phyloP scores from a whole-genome alignment of 2,329 filamentous ascomycete species.

The Akanthomyces dipterigenus region DNA sequence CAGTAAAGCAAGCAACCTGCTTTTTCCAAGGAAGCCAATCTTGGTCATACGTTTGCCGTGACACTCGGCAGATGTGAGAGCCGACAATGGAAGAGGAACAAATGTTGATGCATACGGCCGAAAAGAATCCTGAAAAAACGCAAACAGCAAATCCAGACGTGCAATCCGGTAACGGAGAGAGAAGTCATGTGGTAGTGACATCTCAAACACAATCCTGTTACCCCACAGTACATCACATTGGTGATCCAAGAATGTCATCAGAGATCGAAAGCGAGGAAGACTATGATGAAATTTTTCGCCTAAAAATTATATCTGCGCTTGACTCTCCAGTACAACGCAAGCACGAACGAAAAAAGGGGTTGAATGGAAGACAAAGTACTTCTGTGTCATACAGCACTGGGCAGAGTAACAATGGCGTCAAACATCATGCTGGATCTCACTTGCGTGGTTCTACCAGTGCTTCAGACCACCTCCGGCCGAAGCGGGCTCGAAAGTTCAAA shows the following conservation, averaged over 20 bases:
- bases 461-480: constrained; percentile 2
- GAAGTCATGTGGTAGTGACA: not conserved
- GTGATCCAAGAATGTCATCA: constrained; percentile 20
- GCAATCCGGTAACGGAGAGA: not conserved
- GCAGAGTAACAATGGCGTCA: not conserved
- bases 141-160: not conserved
- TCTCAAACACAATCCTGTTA: not conserved
- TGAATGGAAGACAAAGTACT: not conserved
- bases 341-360: not conserved
- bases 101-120: not conserved
- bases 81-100: not conserved
- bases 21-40: not conserved
- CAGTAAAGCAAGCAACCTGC: not conserved
- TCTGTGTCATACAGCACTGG: not conserved
- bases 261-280: constrained; percentile 41
- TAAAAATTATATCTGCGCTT: constrained; percentile 17
- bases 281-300: constrained; percentile 33
- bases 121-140: not conserved
- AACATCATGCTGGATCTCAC: constrained; percentile 19
- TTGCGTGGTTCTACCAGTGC: constrained; percentile 11
- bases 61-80: not conserved
- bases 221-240: constrained; percentile 1
- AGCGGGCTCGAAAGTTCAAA: constrained; percentile 27
- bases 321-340: not conserved
- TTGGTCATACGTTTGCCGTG: not conserved